Evolutionary conservation across 2,329 filamentous ascomycete genomes (phyloP).

Genomic region (Corynespora cassiicola): DNA sequence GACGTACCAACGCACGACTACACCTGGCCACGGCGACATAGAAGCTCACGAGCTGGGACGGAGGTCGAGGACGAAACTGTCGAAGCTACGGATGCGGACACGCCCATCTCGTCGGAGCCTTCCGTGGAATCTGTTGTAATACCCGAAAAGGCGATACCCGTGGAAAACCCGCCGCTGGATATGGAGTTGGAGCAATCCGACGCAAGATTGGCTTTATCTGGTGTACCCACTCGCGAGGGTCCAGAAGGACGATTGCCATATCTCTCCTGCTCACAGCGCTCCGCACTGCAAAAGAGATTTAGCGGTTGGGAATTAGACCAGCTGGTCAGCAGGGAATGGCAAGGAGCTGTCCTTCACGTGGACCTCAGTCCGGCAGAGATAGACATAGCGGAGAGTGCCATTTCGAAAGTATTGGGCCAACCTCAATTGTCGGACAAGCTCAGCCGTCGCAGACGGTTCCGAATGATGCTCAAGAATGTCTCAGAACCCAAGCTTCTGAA

Average conservation of each 20-base stretch:
- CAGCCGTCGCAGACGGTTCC: constrained; percentile 28
- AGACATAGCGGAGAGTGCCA: constrained; percentile 20
- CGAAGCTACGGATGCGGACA: constrained; percentile 1
- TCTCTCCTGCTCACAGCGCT: constrained; percentile 28
- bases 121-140: constrained; percentile 13
- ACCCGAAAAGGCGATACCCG: constrained; percentile 16
- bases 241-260: constrained; percentile 28
- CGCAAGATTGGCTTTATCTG: constrained; percentile 23
- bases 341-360: constrained; percentile 37
- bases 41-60: constrained; percentile 5
- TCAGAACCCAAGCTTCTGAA: constrained; percentile 30
- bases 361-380: constrained; percentile 40
- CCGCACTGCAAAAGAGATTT: constrained; percentile 14
- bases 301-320: constrained; percentile 33
- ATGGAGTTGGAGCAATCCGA: constrained; percentile 26
- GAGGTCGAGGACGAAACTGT: constrained; percentile 7
- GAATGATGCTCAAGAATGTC: constrained; percentile 20
- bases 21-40: constrained; percentile 26
- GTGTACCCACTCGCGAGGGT: neutral
- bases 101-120: constrained; percentile 14
- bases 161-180: constrained; percentile 23
- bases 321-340: constrained; percentile 29
- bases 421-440: constrained; percentile 11
- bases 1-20: constrained; percentile 32
- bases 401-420: constrained; percentile 12